phyloP scores from a whole-genome alignment of 1,139 yeast genomes.

The Diutina catenulata region DNA sequence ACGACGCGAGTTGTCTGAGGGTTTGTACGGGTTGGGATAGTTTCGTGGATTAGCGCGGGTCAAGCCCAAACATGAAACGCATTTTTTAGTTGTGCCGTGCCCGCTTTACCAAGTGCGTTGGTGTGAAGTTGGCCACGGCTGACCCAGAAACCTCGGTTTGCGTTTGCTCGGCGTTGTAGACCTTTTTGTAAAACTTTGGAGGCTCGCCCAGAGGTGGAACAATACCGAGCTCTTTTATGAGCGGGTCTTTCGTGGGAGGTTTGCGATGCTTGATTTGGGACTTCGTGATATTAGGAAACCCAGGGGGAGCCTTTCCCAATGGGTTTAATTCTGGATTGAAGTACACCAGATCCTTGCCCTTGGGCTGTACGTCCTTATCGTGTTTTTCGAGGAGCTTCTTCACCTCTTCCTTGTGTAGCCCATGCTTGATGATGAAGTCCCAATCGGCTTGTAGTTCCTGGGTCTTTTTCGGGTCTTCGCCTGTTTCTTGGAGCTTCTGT shows the following conservation, averaged over 20 bases:
- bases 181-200: not conserved
- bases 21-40: too few species aligned
- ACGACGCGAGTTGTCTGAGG: too few species aligned
- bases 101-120: too few species aligned
- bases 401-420: conserved; percentile 21
- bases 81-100: too few species aligned
- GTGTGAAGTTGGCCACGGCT: too few species aligned
- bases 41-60: too few species aligned
- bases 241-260: not conserved
- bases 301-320: conserved; percentile 28
- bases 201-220: not conserved
- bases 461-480: too few species aligned
- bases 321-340: conserved; percentile 38
- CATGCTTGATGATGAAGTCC: conserved; percentile 25
- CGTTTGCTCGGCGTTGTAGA: not conserved
- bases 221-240: not conserved
- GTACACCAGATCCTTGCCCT: conserved; percentile 28
- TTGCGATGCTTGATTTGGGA: not conserved
- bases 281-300: not conserved
- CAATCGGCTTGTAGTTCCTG: conserved; percentile 25
- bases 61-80: too few species aligned
- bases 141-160: too few species aligned
- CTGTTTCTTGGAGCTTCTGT: conserved; percentile 14
- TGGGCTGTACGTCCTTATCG: conserved; percentile 16
- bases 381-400: conserved; percentile 13